A percentile compares a stretch with the other conserved stretches of the same genome.
These are phyloP conservation scores for Grammothele lineata DNA, from an alignment of 768 basidiomycete species.

Conservation along the genomic window DNA sequence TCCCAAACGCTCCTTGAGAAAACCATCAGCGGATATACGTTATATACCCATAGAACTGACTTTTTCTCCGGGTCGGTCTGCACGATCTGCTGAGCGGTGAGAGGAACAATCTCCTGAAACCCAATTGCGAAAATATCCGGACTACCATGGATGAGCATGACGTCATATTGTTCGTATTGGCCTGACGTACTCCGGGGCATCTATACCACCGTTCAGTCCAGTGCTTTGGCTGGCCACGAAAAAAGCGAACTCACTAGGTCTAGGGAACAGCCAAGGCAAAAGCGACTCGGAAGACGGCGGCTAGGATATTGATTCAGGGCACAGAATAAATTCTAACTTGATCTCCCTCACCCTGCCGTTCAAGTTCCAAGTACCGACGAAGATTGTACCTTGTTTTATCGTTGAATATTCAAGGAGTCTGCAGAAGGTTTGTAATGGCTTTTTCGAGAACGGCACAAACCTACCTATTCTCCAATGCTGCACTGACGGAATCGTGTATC, in stretches of 20 bases:
- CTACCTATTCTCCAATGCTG: constrained; percentile 65
- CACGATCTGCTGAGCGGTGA: constrained; percentile 96
- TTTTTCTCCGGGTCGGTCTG: constrained; percentile 93
- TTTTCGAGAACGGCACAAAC: constrained; percentile 5
- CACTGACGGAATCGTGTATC: constrained; percentile 81
- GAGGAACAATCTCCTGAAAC: constrained; percentile 96
- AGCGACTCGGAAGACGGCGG: constrained; percentile 81
- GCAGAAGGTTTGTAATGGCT: neutral
- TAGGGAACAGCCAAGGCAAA: constrained; percentile 87
- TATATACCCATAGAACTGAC: constrained; percentile 32
- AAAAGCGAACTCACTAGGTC: constrained; percentile 50
- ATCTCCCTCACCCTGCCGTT: constrained; percentile 69
- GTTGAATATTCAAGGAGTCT: constrained; percentile 85
- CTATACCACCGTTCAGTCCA: no score
- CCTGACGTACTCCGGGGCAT: constrained; percentile 47
- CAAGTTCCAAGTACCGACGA: constrained; percentile 93
- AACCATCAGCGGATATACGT: no score
- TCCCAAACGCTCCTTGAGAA: constrained; percentile 87
- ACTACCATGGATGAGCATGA: constrained; percentile 31
- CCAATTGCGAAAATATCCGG: constrained; percentile 90
- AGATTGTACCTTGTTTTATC: constrained; percentile 65
- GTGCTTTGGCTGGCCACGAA: neutral
- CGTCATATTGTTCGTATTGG: no score
- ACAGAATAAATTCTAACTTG: neutral
- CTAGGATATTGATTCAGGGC: constrained; percentile 31